These are phyloP conservation scores for Quercus tomentella DNA, from an alignment of 331 rosid species.

Conservation along the genomic window DNA sequence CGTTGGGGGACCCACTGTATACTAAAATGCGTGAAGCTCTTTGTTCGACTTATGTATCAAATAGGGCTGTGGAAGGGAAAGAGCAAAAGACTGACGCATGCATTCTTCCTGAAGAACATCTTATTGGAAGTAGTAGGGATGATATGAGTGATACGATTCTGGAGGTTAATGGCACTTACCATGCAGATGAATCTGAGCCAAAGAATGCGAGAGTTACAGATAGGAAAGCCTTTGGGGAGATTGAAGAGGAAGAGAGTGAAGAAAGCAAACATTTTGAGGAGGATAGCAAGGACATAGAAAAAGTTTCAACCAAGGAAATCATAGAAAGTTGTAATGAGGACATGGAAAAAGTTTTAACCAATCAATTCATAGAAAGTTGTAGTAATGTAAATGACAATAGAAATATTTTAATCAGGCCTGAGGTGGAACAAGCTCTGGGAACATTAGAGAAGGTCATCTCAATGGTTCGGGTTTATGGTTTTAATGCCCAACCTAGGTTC, in stretches of 20 bases:
- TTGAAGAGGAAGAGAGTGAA: conserved; percentile 42
- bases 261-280: conserved; percentile 32
- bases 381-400: conserved; percentile 19
- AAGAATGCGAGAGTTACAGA: conserved; percentile 8
- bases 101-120: conserved; percentile 27
- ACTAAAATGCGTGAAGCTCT: conserved; percentile 55
- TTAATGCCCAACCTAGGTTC: conserved; percentile 22
- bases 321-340: conserved; percentile 18
- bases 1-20: conserved; percentile 61
- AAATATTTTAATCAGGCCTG: conserved; percentile 43
- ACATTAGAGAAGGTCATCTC: conserved; percentile 74
- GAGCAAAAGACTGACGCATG: conserved; percentile 10
- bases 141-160: conserved; percentile 16
- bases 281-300: conserved; percentile 13
- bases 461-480: conserved; percentile 37
- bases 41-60: conserved; percentile 19
- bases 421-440: conserved; percentile 70
- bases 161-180: conserved; percentile 14
- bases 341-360: conserved; percentile 3
- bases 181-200: conserved; percentile 13
- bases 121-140: conserved; percentile 6
- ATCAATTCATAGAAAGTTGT: conserved; percentile 21
- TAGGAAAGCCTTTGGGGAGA: conserved; percentile 42
- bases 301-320: conserved; percentile 11
- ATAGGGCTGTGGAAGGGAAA: conserved; percentile 21